phyloP scores from a whole-genome alignment of 192 early-diverging fungal species.

The Coemansia sp. region DNA sequence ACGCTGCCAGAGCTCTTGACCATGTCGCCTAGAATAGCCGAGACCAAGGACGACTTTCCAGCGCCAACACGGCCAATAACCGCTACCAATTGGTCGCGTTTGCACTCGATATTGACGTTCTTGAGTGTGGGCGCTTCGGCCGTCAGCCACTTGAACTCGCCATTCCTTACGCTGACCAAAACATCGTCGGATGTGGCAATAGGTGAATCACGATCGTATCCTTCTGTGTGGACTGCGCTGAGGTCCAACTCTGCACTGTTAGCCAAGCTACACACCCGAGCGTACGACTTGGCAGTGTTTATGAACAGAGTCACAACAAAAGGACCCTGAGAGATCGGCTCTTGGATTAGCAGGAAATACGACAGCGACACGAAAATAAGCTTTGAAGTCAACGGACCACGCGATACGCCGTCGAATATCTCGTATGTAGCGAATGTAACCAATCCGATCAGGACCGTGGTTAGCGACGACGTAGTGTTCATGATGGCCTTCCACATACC shows the following conservation, averaged over 20 bases:
- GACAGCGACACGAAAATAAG: conserved; percentile 87
- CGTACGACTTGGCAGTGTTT: conserved; percentile 81
- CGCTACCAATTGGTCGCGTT: conserved; percentile 59
- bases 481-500: conserved; percentile 71
- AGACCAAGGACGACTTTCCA: conserved; percentile 68
- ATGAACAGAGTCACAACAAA: conserved; percentile 72
- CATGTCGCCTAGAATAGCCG: conserved; percentile 66
- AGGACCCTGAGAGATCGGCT: conserved; percentile 87
- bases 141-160: conserved; percentile 62
- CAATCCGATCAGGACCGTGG: conserved; percentile 83
- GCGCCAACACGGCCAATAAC: conserved; percentile 67
- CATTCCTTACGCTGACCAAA: conserved; percentile 34
- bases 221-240: conserved; percentile 59
- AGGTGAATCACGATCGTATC: conserved; percentile 30
- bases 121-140: conserved; percentile 41
- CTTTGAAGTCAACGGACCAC: conserved; percentile 62
- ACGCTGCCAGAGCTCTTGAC: conserved; percentile 35
- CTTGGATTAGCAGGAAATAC: conserved; percentile 90
- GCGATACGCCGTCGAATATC: conserved; percentile 58
- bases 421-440: conserved; percentile 80
- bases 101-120: conserved; percentile 51
- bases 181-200: conserved; percentile 22
- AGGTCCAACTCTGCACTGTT: conserved; percentile 77
- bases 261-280: conserved; percentile 79
- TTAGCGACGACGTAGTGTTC: conserved; percentile 80